Base-by-base conservation (phyloP, 495 filamentous ascomycete genomes). In the Hypoxylon cercidicola region DNA sequence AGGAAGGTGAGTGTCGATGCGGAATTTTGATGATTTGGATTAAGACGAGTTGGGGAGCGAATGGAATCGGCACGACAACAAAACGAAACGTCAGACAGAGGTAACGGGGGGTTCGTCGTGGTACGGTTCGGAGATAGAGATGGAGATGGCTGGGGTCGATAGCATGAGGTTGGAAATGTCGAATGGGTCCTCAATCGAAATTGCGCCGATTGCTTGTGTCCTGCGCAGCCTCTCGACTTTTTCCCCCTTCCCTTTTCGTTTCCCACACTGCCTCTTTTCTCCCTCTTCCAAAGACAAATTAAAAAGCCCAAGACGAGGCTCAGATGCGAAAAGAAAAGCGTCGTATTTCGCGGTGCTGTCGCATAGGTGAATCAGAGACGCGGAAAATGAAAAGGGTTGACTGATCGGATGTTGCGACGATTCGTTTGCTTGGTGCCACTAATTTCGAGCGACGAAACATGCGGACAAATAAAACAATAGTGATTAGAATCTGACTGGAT, bases 191-290 rank as follows among this genome's bases (percentile, higher is more conserved):
- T 55, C 25, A 62, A 41, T 68, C 50, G 39, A 64, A 63, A 68
- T 68, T 55, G 59, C 59, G 55, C 59, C 55, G 55, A 60, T 64
- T 63, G 37, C 32, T 63, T 35, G 43, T 60, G 23, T 50, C 55
- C 43, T 64, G 51, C 60, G 65, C 55, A 63, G 65, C 65, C 65
- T 60, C 65, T 68, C 55, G 65, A 64, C 44, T 68, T 68, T 68
- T 68, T 20, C 25, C 5, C 16, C 20, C 37, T 37, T 21, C 45
- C 39, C 60, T 53, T 39, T 57, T 64, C 63, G 59, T 48, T 50
- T 53, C 56, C 54, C 44, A 8, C 40, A 1, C 30, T 32, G 30
- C 10, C 30, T 32, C 3, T 7, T 32, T 43, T 60, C 23, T 52
- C 40, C 40, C 39, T 28, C 48, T 58, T 43, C 20, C 58, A 39